Conservation (phyloP, 306 rosid genomes). For the Comarum palustre region DNA sequence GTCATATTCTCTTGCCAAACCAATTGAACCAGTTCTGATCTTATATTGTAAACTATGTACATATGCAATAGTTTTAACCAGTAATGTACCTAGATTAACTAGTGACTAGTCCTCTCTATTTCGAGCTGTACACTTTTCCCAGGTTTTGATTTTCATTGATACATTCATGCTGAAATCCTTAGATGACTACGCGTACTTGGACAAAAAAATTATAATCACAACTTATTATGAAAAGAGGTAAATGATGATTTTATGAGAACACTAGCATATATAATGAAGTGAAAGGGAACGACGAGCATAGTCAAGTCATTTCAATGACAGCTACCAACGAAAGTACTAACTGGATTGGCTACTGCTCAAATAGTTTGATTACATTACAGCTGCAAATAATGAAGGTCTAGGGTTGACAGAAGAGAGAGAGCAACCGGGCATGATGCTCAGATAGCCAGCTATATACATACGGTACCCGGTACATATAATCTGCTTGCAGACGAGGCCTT, state of each 20-base stretch:
- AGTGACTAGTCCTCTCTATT: too few species aligned
- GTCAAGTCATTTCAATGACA: neutral
- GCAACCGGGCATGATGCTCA: constrained; percentile 27
- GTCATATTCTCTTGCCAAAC: neutral
- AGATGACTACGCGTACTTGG: neutral
- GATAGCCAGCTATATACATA: neutral
- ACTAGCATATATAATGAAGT: neutral
- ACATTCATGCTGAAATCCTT: neutral
- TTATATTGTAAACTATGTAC: too few species aligned
- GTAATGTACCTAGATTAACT: neutral
- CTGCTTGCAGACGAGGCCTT: constrained; percentile 1
- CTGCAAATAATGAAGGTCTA: constrained; percentile 6
- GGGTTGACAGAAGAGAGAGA: constrained; percentile 81
- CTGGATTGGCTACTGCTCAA: neutral
- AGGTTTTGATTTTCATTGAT: neutral
- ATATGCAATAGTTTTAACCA: too few species aligned
- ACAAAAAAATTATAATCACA: neutral
- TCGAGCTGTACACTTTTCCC: neutral
- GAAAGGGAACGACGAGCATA: neutral
- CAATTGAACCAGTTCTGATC: neutral
- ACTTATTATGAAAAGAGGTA: neutral
- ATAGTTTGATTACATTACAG: neutral
- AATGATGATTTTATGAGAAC: neutral
- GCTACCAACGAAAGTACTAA: neutral
- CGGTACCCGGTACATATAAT: neutral